These are phyloP conservation scores for Sporisorium sorghi DNA, from an alignment of 1,284 basidiomycete genomes.

Conservation along the genomic window DNA sequence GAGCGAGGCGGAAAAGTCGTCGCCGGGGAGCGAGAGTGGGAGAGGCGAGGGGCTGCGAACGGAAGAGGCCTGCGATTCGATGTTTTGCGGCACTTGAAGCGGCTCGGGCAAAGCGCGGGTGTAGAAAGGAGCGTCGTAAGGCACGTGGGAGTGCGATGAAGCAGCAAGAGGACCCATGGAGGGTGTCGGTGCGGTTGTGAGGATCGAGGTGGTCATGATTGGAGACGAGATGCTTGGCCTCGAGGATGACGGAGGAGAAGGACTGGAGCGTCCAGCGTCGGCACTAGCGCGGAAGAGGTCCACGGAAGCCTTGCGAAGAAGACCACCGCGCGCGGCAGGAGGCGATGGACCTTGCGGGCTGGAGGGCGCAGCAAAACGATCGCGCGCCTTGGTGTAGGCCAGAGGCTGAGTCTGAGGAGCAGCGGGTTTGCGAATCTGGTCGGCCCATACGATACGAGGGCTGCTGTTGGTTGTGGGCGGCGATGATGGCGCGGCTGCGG, in stretches of 20 bases:
- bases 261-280: slow-evolving; percentile 3
- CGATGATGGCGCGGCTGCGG: slow-evolving; percentile 9
- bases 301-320: slow-evolving; percentile 32
- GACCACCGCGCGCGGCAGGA: slow-evolving; percentile 8
- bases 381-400: slow-evolving; percentile 37
- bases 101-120: slow-evolving; percentile 21
- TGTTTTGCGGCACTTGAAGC: slow-evolving; percentile 18
- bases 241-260: slow-evolving; percentile 8
- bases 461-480: slow-evolving; percentile 1
- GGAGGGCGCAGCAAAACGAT: slow-evolving; percentile 25
- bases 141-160: not conserved
- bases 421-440: slow-evolving; percentile 34
- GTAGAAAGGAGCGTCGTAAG: slow-evolving; percentile 2
- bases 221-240: slow-evolving; percentile 34
- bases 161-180: slow-evolving; percentile 1
- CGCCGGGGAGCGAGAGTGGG: slow-evolving; percentile 22
- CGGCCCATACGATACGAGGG: slow-evolving; percentile 42
- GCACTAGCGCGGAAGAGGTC: slow-evolving; percentile 23
- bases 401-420: slow-evolving; percentile 28
- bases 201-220: slow-evolving; percentile 25
- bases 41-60: slow-evolving; percentile 23
- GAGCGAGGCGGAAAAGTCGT: slow-evolving; percentile 32
- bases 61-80: slow-evolving; percentile 21
- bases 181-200: slow-evolving; percentile 10
- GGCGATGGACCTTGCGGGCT: slow-evolving; percentile 20